phyloP scores from a whole-genome alignment of 352 stramenopile genomes.

The Blastocystis sp. region DNA sequence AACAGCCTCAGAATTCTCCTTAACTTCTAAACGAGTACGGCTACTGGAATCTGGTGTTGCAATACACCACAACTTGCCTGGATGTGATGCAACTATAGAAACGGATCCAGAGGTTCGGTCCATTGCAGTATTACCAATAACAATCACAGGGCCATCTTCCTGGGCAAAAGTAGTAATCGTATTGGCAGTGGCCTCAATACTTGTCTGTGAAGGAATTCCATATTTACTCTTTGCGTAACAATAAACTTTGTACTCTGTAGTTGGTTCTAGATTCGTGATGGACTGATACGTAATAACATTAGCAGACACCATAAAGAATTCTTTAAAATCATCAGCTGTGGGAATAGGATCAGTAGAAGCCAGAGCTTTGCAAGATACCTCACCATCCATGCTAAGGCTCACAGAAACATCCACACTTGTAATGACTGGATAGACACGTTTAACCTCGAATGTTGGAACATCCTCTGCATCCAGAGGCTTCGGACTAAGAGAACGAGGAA shows the following conservation, averaged over 20 bases:
- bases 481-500: not conserved
- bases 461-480: not conserved
- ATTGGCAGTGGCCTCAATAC: not conserved
- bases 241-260: slow-evolving; percentile 19
- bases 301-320: not conserved
- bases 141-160: not conserved
- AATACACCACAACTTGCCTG: not conserved
- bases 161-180: not conserved
- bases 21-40: not conserved
- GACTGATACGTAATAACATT: not conserved
- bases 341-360: not conserved
- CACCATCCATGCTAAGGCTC: not conserved
- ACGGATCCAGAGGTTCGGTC: not conserved
- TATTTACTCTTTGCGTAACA: slow-evolving; percentile 18
- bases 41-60: not conserved
- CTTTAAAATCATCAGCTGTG: not conserved
- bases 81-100: not conserved
- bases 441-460: not conserved
- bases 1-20: not conserved
- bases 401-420: not conserved
- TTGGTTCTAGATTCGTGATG: not conserved
- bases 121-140: slow-evolving; percentile 1
- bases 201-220: not conserved
- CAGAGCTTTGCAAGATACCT: not conserved
- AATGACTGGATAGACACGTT: not conserved